These are phyloP conservation scores for Pisolithus orientalis DNA, from an alignment of 768 basidiomycete genomes.

Conservation along the genomic window DNA sequence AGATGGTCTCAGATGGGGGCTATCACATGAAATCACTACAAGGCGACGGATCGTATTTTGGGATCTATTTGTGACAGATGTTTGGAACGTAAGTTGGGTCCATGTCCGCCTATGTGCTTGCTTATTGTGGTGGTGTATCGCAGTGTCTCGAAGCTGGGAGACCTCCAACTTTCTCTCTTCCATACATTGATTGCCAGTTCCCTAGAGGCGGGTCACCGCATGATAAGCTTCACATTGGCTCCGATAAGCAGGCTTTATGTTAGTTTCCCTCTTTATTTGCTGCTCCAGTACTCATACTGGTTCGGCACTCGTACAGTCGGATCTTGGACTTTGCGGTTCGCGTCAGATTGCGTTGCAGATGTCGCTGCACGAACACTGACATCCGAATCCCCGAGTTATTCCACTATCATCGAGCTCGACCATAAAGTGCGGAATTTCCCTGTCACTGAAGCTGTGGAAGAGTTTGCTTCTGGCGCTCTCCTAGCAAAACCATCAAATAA, in stretches of 20 bases:
- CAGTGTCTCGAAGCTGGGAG: conserved; percentile 68
- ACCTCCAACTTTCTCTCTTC: conserved; percentile 60
- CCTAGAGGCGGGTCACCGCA: conserved; percentile 30
- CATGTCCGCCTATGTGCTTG: background rate
- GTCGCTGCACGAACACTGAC: conserved; percentile 57
- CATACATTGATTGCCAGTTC: conserved; percentile 62
- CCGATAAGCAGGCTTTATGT: conserved; percentile 14
- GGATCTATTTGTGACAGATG: conserved; percentile 70
- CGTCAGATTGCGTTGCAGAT: conserved; percentile 58
- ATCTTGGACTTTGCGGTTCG: conserved; percentile 59
- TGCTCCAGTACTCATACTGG: conserved; percentile 1
- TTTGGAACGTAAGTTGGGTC: conserved; percentile 44
- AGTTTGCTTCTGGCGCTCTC: conserved; percentile 20
- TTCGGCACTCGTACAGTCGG: conserved; percentile 36
- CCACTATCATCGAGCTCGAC: conserved; percentile 63
- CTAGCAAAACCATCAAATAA: conserved; percentile 8
- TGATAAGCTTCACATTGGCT: conserved; percentile 17
- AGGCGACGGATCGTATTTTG: conserved; percentile 67
- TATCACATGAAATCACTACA: conserved; percentile 55
- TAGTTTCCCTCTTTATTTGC: conserved; percentile 10
- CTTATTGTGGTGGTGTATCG: conserved; percentile 6
- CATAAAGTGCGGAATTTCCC: conserved; percentile 64
- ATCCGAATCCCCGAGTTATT: conserved; percentile 57
- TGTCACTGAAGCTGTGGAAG: conserved; percentile 41
- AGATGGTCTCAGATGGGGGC: conserved; percentile 58